Evolutionary conservation across 228 moss, liverwort and hornwort species (phyloP).

Genomic region (Sphagnum magellanicum): DNA sequence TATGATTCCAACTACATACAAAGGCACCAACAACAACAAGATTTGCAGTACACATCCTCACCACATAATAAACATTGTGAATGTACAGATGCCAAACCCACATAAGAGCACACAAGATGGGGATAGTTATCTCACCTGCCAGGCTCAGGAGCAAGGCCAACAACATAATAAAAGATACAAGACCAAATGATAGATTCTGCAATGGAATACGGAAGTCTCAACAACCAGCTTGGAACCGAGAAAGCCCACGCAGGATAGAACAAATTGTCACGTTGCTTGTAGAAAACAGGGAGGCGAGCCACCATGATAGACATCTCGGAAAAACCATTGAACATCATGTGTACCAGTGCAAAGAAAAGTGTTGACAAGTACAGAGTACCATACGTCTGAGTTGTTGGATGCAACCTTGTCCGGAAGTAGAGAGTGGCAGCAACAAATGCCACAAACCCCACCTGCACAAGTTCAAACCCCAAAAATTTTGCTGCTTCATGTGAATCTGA

Average conservation of each 20-base stretch:
- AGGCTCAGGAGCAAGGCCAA: slow-evolving; percentile 71
- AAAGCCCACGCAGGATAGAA: slow-evolving; percentile 95
- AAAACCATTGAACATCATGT: slow-evolving; percentile 98
- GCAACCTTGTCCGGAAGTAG: slow-evolving; percentile 71
- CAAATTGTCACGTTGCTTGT: slow-evolving; percentile 94
- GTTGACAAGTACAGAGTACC: slow-evolving; percentile 61
- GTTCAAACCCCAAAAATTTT: too few species aligned
- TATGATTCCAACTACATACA: too few species aligned
- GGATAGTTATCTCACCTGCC: slow-evolving; percentile 39
- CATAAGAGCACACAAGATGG: too few species aligned
- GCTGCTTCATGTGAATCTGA: too few species aligned
- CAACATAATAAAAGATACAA: slow-evolving; percentile 57
- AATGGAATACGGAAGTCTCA: slow-evolving; percentile 79
- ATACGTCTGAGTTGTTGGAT: slow-evolving; percentile 39
- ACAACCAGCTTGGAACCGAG: slow-evolving; percentile 70
- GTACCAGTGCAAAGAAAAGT: slow-evolving; percentile 79
- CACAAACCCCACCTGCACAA: slow-evolving; percentile 68
- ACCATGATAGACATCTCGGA: slow-evolving; percentile 89
- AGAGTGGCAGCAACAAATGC: slow-evolving; percentile 68
- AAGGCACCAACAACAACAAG: too few species aligned
- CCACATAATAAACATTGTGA: too few species aligned
- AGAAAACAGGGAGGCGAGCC: slow-evolving; percentile 73
- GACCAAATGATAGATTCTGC: slow-evolving; percentile 77
- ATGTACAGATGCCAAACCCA: too few species aligned
- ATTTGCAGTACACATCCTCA: too few species aligned